Evolutionary conservation across 306 rosid species (phyloP).

Genomic region (Acacia melanoxylon): DNA sequence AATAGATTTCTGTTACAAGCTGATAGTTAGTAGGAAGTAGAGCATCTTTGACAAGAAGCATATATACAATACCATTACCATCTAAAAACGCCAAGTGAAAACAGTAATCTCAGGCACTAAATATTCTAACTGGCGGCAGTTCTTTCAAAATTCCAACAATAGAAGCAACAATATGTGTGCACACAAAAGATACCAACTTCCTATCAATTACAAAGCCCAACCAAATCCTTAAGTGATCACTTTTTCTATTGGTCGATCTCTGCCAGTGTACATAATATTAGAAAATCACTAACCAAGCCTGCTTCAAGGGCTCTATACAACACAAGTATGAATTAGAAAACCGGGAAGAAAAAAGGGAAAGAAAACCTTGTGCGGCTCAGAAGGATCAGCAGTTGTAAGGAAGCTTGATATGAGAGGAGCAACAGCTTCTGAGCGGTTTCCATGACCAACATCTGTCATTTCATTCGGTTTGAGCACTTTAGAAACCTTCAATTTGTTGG

Average conservation of each 20-base stretch:
- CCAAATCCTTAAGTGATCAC: not conserved
- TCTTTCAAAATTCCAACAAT: not conserved
- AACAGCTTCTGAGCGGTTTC: slow-evolving; percentile 40
- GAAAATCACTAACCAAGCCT: not conserved
- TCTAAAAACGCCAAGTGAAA: slow-evolving; percentile 1
- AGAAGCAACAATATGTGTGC: not conserved
- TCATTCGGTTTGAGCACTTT: slow-evolving; percentile 44
- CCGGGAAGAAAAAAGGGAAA: not conserved
- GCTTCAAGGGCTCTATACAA: not conserved
- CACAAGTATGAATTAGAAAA: not conserved
- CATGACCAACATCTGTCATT: slow-evolving; percentile 40
- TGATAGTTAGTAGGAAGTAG: slow-evolving; percentile 8
- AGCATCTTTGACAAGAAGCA: slow-evolving; percentile 16
- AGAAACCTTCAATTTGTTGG: slow-evolving; percentile 50
- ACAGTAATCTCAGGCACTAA: not conserved
- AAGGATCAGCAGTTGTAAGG: slow-evolving; percentile 44
- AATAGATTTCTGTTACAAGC: slow-evolving; percentile 2
- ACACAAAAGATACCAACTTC: slow-evolving; percentile 7
- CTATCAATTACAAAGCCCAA: slow-evolving; percentile 11
- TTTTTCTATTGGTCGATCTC: not conserved
- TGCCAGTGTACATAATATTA: not conserved
- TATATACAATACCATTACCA: not conserved
- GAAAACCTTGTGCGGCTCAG: slow-evolving; percentile 55
- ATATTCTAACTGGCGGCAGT: slow-evolving; percentile 8
- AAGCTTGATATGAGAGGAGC: slow-evolving; percentile 38